Conservation (phyloP, 768 basidiomycete genomes). For the Thelephora ganbajun region DNA sequence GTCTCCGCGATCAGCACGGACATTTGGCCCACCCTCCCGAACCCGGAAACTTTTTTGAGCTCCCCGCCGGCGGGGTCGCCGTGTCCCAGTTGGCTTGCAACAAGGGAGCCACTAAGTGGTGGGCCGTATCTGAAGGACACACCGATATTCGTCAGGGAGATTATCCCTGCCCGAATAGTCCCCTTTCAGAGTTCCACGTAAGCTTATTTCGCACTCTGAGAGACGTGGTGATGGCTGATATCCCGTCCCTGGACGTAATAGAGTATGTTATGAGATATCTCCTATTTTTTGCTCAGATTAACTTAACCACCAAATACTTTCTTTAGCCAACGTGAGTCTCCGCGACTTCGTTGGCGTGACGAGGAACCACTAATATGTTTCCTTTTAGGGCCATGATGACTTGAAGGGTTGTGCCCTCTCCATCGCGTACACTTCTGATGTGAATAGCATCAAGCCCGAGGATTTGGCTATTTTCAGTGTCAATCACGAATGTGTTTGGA, state of each 20-base stretch:
- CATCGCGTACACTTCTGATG: conserved; percentile 29
- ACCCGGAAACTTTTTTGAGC: conserved; percentile 16
- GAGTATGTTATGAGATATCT: conserved; percentile 8
- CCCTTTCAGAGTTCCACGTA: neutral
- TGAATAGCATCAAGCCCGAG: conserved; percentile 20
- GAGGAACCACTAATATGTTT: conserved; percentile 10
- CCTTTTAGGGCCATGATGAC: conserved; percentile 12
- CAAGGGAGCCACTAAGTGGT: conserved; percentile 18
- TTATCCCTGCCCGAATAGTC: conserved; percentile 41
- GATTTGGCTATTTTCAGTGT: conserved; percentile 30
- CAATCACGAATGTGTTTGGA: conserved; percentile 30
- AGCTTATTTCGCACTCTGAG: neutral
- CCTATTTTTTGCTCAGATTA: neutral
- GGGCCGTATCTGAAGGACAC: conserved; percentile 13
- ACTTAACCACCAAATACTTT: neutral
- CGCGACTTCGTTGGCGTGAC: conserved; percentile 11
- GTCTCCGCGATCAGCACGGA: conserved; percentile 12
- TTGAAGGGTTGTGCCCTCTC: conserved; percentile 25
- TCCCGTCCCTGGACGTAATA: neutral
- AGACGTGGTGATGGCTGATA: no score
- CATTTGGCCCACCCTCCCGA: conserved; percentile 19
- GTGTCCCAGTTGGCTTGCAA: conserved; percentile 18
- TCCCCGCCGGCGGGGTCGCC: conserved; percentile 16
- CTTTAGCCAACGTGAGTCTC: conserved; percentile 9
- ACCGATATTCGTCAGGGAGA: conserved; percentile 46